Conservation (phyloP, 805 yeast genomes). For the Kazachstania bromeliacearum region DNA sequence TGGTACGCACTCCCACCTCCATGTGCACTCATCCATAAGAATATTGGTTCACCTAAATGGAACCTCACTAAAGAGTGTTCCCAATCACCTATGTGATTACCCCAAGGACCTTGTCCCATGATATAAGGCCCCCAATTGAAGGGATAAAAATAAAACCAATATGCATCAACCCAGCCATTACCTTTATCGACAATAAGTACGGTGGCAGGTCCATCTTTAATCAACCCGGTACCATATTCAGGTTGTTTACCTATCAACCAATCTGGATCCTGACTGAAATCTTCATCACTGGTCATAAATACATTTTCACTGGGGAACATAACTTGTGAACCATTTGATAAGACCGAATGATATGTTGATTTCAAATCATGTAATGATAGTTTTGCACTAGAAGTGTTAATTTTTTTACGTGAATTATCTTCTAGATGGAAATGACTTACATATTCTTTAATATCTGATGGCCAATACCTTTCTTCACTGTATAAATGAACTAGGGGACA, state of each 20-base stretch:
- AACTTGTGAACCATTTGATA: slow-evolving; percentile 6
- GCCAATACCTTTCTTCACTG: slow-evolving; percentile 80
- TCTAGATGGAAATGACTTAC: slow-evolving; percentile 57
- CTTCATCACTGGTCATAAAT: slow-evolving; percentile 57
- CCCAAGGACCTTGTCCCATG: slow-evolving; percentile 96
- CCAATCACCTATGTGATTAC: slow-evolving; percentile 97
- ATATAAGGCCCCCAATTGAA: slow-evolving; percentile 94
- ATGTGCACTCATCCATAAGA: slow-evolving; percentile 96
- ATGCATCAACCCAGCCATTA: slow-evolving; percentile 90
- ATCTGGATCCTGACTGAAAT: slow-evolving; percentile 63
- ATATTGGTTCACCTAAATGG: slow-evolving; percentile 66
- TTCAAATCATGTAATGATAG: slow-evolving; percentile 23
- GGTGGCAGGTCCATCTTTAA: slow-evolving; percentile 69
- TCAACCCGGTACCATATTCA: slow-evolving; percentile 57
- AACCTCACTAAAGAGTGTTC: slow-evolving; percentile 87
- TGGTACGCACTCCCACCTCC: slow-evolving; percentile 92
- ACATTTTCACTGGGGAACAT: slow-evolving; percentile 29
- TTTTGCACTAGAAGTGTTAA: slow-evolving; percentile 19
- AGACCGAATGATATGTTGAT: slow-evolving; percentile 6
- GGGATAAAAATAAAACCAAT: slow-evolving; percentile 92
- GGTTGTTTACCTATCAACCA: slow-evolving; percentile 86
- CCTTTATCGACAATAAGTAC: slow-evolving; percentile 85
- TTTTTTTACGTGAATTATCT: slow-evolving; percentile 35
- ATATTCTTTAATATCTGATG: slow-evolving; percentile 67
- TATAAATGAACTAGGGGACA: slow-evolving; percentile 79